Conservation (phyloP, 1,284 basidiomycete genomes). For the Fomitopsis betulina region DNA sequence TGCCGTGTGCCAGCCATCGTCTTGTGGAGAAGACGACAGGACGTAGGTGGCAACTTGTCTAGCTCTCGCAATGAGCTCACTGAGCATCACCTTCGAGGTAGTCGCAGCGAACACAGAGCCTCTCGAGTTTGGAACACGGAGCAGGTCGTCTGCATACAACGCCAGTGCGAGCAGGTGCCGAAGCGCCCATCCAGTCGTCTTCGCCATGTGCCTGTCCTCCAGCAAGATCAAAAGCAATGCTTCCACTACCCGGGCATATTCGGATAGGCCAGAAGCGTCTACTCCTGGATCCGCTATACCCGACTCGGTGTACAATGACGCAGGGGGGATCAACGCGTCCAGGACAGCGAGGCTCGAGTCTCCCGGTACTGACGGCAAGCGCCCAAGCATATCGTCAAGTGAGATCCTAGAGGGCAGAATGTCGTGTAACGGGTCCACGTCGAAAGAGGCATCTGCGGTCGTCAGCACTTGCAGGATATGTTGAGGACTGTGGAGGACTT, state of each 20-base stretch:
- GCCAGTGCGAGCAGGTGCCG: slow-evolving; percentile 59
- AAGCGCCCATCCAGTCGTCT: slow-evolving; percentile 56
- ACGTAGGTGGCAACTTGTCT: slow-evolving; percentile 69
- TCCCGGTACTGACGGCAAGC: slow-evolving; percentile 43
- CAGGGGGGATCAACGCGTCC: slow-evolving; percentile 54
- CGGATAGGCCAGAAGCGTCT: slow-evolving; percentile 42
- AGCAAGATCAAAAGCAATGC: slow-evolving; percentile 59
- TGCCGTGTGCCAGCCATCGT: slow-evolving; percentile 48
- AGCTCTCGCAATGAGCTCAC: slow-evolving; percentile 43
- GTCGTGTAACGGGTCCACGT: slow-evolving; percentile 35
- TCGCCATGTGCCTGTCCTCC: slow-evolving; percentile 59
- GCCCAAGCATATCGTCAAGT: slow-evolving; percentile 44
- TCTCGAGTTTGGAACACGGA: slow-evolving; percentile 43
- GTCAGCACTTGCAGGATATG: slow-evolving; percentile 13
- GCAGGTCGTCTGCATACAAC: slow-evolving; percentile 51
- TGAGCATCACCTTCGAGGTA: slow-evolving; percentile 35
- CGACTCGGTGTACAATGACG: slow-evolving; percentile 20
- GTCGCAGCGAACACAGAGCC: slow-evolving; percentile 45
- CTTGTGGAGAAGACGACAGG: slow-evolving; percentile 45
- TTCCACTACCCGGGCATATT: slow-evolving; percentile 62
- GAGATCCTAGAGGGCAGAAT: slow-evolving; percentile 48
- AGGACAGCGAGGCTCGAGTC: slow-evolving; percentile 59
- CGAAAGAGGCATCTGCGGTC: background rate
- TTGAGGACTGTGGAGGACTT: slow-evolving; percentile 5
- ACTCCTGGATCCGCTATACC: slow-evolving; percentile 5